Evolutionary conservation across 169 alveolate genomes (phyloP), one percentile per base, ranked within the genome.

Genomic region (Plasmodium ovale): DNA sequence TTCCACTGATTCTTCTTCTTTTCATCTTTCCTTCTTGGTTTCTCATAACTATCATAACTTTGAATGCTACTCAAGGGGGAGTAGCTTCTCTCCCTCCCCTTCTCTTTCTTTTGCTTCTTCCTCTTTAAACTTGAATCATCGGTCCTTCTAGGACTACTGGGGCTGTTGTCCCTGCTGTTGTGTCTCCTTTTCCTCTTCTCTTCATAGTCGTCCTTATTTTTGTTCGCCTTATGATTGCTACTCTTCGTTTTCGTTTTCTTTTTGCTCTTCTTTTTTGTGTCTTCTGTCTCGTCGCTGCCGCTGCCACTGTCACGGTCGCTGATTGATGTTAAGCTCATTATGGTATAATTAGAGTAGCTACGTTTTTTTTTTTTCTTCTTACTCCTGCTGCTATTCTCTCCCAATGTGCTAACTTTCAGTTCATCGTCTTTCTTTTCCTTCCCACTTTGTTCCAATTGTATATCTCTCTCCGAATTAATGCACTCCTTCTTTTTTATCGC

Each of bases 311-410:
- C n/a, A n/a, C n/a, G n/a, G n/a, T n/a, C n/a, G n/a, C n/a, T n/a
- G n/a, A n/a, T n/a, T n/a, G n/a, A n/a, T n/a, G n/a, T n/a, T 7
- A 60, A 27, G 25, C 71, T 60, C 27, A 60, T 54, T 23, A 54
- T 1, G 14, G 53, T 27, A 29, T 14, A 14, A 31, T 31, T 60
- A 14, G 71, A 60, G 7, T 14, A 31, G 14, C 23, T 29, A 14
- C 33, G 49, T n/a, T 29, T 51, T 31, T 31, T 60, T 60, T 35
- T 60, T 60, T 23, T 60, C 44, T 60, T 31, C 33, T 60, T 31
- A 4, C 33, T 60, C 2, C 25, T 39, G 2, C 14, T 47, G 37
- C 37, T 12, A n/a, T 25, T 12, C 3, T 60, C 49, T 31, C 33
- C 29, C 2, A 14, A 27, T 9, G 19, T 25, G 29, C 7, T 9